phyloP scores from a whole-genome alignment of 2,329 filamentous ascomycete genomes.

The Bipolaris sorokiniana region DNA sequence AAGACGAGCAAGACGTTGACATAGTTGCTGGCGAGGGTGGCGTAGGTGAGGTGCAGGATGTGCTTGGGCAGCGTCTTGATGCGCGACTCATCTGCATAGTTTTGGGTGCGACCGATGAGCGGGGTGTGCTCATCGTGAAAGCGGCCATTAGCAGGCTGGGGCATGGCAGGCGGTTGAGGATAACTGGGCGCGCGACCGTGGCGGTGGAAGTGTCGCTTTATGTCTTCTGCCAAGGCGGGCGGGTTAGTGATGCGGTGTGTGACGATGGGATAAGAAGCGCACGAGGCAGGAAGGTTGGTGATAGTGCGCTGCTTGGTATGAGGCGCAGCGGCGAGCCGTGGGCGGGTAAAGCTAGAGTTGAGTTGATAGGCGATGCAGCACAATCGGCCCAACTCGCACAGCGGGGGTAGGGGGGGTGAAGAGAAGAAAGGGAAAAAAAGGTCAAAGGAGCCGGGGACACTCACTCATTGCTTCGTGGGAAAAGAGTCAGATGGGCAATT shows the following conservation, averaged over 20 bases:
- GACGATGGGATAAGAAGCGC: constrained; percentile 3
- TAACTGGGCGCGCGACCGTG: constrained; percentile 33
- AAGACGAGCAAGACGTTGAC: constrained; percentile 75
- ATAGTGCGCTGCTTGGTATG: constrained; percentile 9
- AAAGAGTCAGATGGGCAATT: constrained; percentile 13
- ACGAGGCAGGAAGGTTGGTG: constrained; percentile 1
- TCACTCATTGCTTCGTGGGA: constrained; percentile 26
- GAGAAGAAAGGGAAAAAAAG: constrained; percentile 9
- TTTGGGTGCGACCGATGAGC: constrained; percentile 32
- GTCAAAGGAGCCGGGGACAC: constrained; percentile 15
- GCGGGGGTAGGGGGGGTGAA: neutral
- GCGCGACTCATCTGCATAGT: constrained; percentile 31
- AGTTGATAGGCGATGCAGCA: neutral
- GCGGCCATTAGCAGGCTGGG: constrained; percentile 36
- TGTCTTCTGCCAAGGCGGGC: constrained; percentile 34
- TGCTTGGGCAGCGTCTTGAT: constrained; percentile 40
- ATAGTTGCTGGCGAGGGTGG: constrained; percentile 58
- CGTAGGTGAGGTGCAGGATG: constrained; percentile 49
- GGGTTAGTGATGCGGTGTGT: constrained; percentile 9
- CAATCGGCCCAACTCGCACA: too few species aligned
- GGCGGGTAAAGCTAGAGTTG: constrained; percentile 1
- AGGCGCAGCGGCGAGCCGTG: neutral
- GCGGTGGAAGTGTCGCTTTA: constrained; percentile 44
- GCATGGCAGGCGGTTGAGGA: constrained; percentile 25
- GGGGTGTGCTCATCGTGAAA: constrained; percentile 38